Evolutionary conservation across 2,329 filamentous ascomycete genomes (phyloP).

Genomic region (Colletotrichum costaricense): DNA sequence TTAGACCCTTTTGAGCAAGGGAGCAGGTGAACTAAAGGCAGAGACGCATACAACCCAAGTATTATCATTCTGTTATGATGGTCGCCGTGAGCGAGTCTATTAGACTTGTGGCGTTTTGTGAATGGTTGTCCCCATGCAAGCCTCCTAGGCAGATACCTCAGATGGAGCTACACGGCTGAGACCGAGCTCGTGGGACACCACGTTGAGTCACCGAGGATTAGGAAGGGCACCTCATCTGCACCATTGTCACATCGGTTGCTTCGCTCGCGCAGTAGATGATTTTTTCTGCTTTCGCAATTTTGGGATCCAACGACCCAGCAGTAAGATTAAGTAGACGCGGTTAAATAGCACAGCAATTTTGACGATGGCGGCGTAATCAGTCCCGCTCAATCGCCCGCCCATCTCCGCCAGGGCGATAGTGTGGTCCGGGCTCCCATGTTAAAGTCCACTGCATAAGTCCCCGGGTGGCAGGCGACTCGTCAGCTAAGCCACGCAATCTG

Average conservation of each 20-base stretch:
- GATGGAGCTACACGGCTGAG: not conserved
- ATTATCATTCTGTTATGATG: not conserved
- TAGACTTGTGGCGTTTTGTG: not conserved
- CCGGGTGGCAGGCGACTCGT: not conserved
- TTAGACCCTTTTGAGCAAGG: not conserved
- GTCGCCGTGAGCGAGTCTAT: not conserved
- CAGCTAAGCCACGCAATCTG: not conserved
- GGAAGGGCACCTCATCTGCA: not conserved
- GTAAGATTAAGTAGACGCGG: not conserved
- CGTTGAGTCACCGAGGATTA: not conserved
- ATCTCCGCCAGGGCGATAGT: not conserved
- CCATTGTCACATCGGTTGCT: not conserved
- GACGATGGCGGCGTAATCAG: not conserved
- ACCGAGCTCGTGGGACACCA: not conserved
- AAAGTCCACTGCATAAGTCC: not conserved
- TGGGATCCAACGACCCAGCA: not conserved
- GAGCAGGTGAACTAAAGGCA: not conserved
- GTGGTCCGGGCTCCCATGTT: not conserved
- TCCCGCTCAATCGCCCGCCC: not conserved
- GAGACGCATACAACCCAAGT: not conserved
- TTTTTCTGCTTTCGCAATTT: not conserved
- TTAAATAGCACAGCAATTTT: not conserved
- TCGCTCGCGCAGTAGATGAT: not conserved
- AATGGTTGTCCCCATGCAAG: not conserved
- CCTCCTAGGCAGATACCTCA: slow-evolving; percentile 13